Percentiles rank a stretch among this genome's conserved stretches.
phyloP scores from a whole-genome alignment of 371 early-diverging fungal genomes.

The Zychaea mexicana region DNA sequence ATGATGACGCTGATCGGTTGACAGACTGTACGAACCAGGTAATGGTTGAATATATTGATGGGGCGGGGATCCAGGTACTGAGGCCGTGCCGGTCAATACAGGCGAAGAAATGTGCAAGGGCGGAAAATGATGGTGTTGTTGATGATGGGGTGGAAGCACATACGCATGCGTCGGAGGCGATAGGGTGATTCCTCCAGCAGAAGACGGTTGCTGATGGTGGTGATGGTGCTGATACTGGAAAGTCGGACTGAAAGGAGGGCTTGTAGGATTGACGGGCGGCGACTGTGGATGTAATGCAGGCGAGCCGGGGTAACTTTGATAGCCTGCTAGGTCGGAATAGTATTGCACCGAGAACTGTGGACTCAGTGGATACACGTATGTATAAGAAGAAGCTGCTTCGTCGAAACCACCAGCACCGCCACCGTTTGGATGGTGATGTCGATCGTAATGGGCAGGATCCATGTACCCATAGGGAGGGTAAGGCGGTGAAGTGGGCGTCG shows the following conservation, averaged over 20 bases:
- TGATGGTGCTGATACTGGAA: conserved; percentile 29
- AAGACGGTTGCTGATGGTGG: conserved; percentile 28
- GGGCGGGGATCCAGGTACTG: conserved; percentile 42
- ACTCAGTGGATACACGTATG: conserved; percentile 48
- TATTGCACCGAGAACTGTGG: conserved; percentile 51
- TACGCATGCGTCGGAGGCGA: conserved; percentile 48
- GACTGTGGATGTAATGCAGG: conserved; percentile 49
- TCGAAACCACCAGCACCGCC: conserved; percentile 21
- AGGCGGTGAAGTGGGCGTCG: conserved; percentile 38
- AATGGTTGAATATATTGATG: conserved; percentile 27
- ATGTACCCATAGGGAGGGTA: conserved; percentile 44
- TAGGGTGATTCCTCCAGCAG: conserved; percentile 26
- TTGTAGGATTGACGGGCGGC: conserved; percentile 43
- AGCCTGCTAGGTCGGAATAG: conserved; percentile 45
- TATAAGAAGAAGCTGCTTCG: conserved; percentile 15
- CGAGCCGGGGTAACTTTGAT: conserved; percentile 52
- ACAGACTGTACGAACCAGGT: conserved; percentile 21
- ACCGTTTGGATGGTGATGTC: conserved; percentile 15
- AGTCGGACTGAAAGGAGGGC: conserved; percentile 49
- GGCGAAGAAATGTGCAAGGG: conserved; percentile 54
- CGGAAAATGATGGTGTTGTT: conserved; percentile 38
- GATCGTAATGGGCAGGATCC: conserved; percentile 23
- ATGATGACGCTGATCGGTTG: conserved; percentile 24
- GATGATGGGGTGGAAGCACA: conserved; percentile 36
- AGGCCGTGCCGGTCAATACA: conserved; percentile 37